These are phyloP conservation scores for Amanita brunnescens DNA, from an alignment of 768 basidiomycete genomes.

Conservation along the genomic window DNA sequence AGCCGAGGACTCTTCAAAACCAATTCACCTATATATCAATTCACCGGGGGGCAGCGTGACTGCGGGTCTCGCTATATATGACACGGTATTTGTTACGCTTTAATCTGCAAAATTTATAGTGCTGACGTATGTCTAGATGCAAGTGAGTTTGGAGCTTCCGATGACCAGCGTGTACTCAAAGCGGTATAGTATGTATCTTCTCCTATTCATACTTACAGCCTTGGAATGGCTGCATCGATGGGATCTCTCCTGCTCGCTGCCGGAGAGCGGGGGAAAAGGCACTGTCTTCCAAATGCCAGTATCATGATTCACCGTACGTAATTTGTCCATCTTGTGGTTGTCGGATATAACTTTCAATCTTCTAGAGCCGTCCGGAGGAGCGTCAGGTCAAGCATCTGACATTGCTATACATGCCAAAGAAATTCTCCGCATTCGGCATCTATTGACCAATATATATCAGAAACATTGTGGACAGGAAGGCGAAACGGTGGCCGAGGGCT, in stretches of 20 bases:
- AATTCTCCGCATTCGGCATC: conserved; percentile 80
- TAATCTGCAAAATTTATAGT: conserved; percentile 61
- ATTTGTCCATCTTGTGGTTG: conserved; percentile 1
- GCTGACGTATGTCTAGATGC: conserved; percentile 4
- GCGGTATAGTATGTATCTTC: conserved; percentile 73
- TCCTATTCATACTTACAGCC: conserved; percentile 93
- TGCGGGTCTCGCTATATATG: conserved; percentile 93
- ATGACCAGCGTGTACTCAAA: conserved; percentile 14
- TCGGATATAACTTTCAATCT: conserved; percentile 4
- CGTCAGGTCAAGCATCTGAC: conserved; percentile 91
- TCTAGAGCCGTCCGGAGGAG: conserved; percentile 92
- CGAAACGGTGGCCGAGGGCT: conserved; percentile 55
- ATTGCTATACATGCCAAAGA: conserved; percentile 98
- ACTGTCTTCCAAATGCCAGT: conserved; percentile 86
- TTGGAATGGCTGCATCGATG: conserved; percentile 95
- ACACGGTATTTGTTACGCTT: conserved; percentile 58
- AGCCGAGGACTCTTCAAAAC: conserved; percentile 89
- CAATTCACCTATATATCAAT: conserved; percentile 96
- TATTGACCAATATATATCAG: conserved; percentile 85
- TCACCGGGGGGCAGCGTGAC: conserved; percentile 96
- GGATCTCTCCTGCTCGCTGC: conserved; percentile 88
- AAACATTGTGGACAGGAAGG: conserved; percentile 65
- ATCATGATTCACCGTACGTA: conserved; percentile 96
- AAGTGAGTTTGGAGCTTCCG: conserved; percentile 12
- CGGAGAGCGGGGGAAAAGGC: conserved; percentile 85